Base-by-base conservation (phyloP, 2,329 filamentous ascomycete species). In the Calonectria henricotiae region DNA sequence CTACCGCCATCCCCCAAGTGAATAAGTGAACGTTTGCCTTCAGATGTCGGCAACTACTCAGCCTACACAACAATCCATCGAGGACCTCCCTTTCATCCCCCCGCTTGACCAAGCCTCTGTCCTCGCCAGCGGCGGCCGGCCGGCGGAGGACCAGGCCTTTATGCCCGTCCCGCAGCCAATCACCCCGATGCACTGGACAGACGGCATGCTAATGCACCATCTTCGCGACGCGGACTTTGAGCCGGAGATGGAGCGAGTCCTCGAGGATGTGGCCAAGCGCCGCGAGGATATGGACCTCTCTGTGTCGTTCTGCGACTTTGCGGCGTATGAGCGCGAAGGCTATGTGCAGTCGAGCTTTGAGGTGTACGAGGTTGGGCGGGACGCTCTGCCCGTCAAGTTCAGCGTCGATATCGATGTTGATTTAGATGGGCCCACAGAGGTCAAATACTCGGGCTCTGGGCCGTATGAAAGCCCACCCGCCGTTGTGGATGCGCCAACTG, bases 291-390 rank as follows among this genome's bases (percentile, higher is more conserved):
- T 84, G 8, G 79, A 83, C 23, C 67, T 75, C 25, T 67, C 75
- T 2, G 67, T 75, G 17, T 60, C 81, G 9, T 82, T 85, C 39
- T 67, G 74, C 15, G 76, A 78, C 41, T 82, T 82, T 74, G 82
- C 82, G 1, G 74, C 79, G 8, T 82, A 79, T 43, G 83, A 85
- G 46, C 78, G 81, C 8, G 80, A 82, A 32, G 76, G 77, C 37
- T 84, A 85, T 44, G 83, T 83, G 4, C 86, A 87, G 68, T 85
- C 86, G 3, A 87, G 88, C 17, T 89, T 88, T 71, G 88, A 89
- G 72, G 85, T 90, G 4, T 90, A 89, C 74, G 88, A 90, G 71
- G 82, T 91, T 13, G 84, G 83, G 0, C 78, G 79, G 4, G 85
- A 89, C 65, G 86, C 86, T 2, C 74, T 78, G 1, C 83, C 85